phyloP scores from a whole-genome alignment of 495 filamentous ascomycete species.

The Annulohypoxylon stygium region DNA sequence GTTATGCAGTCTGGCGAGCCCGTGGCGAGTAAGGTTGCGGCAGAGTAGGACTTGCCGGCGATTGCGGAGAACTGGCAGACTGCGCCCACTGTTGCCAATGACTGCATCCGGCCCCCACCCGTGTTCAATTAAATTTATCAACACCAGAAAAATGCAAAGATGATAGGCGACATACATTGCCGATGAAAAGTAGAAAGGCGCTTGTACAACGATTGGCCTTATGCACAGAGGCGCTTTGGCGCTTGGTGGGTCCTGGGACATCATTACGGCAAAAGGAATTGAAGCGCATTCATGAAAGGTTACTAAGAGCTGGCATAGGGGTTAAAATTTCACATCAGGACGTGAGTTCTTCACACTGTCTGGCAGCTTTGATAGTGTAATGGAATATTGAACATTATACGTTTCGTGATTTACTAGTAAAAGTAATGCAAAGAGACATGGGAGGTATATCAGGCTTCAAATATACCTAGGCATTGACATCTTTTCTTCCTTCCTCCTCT shows the following conservation, averaged over 20 bases:
- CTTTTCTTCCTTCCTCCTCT: background rate
- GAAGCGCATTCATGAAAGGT: background rate
- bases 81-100: too few relatives aligned
- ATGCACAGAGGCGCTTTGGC: background rate
- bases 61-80: background rate
- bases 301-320: background rate
- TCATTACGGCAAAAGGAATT: background rate
- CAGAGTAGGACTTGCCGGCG: slow-evolving; percentile 11
- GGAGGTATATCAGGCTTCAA: slow-evolving; percentile 3
- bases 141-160: background rate
- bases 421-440: background rate
- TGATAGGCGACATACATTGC: background rate
- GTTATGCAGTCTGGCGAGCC: slow-evolving; percentile 23
- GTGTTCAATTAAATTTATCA: too few relatives aligned
- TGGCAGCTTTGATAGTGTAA: background rate
- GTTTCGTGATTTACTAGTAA: background rate
- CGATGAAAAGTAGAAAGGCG: background rate
- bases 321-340: background rate
- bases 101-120: too few relatives aligned
- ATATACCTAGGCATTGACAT: background rate
- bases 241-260: background rate
- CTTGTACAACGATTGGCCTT: background rate
- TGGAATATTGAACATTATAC: background rate
- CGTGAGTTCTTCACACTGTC: background rate
- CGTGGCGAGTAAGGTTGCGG: slow-evolving; percentile 4